A percentile compares a stretch with the other conserved stretches of the same genome.
phyloP scores from a whole-genome alignment of 2,329 filamentous ascomycete species.

The Tolypocladium nubicola region DNA sequence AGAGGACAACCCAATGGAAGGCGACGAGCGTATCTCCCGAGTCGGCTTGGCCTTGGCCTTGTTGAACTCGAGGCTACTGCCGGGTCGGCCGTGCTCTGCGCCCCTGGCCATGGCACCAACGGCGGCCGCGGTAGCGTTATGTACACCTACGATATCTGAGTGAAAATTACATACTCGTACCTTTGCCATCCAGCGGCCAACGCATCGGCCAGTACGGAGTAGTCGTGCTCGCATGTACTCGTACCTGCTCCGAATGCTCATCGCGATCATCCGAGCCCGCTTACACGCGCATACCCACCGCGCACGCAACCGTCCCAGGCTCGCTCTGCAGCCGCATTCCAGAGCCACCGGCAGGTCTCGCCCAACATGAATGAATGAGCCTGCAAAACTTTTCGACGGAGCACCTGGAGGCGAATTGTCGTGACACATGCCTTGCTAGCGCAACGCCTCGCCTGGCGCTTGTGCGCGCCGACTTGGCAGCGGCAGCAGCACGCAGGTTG shows the following conservation, averaged over 20 bases:
- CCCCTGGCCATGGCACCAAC: neutral
- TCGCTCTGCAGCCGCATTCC: neutral
- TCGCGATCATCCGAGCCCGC: neutral
- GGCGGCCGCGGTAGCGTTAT: neutral
- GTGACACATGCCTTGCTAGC: neutral
- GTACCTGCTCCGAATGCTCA: too few species aligned
- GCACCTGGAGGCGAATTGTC: neutral
- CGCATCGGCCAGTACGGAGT: neutral
- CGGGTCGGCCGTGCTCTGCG: too few species aligned
- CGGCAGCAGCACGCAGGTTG: neutral
- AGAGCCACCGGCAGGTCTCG: neutral
- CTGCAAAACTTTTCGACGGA: neutral
- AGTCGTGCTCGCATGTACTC: too few species aligned
- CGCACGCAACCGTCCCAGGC: neutral
- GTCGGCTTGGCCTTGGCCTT: too few species aligned
- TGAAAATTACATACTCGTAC: neutral
- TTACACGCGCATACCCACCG: neutral
- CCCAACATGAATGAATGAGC: neutral
- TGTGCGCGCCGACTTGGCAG: neutral
- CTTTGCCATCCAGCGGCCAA: neutral
- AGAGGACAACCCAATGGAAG: neutral
- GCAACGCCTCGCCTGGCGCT: neutral
- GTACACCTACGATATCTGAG: neutral
- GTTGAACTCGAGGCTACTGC: neutral
- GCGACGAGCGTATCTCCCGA: neutral